phyloP scores from a whole-genome alignment of 2,329 filamentous ascomycete species.

The Cladosporium colombiae region DNA sequence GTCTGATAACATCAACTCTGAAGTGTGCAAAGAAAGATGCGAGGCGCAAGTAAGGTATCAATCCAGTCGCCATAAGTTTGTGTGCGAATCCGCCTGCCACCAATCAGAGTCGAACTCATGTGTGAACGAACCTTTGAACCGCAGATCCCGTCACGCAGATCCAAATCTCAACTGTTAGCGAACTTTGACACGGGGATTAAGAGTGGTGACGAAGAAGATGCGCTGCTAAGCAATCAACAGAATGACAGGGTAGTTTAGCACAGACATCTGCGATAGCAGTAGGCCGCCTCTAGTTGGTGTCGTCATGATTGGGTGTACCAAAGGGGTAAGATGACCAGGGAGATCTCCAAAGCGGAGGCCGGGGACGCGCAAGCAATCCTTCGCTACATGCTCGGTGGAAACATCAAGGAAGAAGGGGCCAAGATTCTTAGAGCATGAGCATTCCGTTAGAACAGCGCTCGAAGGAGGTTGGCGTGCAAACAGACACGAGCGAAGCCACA shows the following conservation, averaged over 20 bases:
- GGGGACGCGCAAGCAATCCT: slow-evolving; percentile 15
- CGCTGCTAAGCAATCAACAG: background rate
- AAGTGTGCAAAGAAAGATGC: background rate
- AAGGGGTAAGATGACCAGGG: background rate
- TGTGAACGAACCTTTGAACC: background rate
- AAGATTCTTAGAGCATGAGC: background rate
- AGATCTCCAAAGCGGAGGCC: background rate
- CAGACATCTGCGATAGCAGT: background rate
- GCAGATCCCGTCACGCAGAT: background rate
- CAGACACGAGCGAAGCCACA: background rate
- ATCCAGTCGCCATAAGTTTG: no score
- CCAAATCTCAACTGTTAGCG: background rate
- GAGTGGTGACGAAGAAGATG: background rate
- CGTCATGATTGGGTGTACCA: background rate
- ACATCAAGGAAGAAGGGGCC: background rate
- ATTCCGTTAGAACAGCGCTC: background rate
- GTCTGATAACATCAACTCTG: no score
- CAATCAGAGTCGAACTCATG: background rate
- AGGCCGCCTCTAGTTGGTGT: background rate
- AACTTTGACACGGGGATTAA: background rate
- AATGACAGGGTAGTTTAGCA: background rate
- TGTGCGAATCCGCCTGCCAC: background rate
- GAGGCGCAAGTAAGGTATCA: no score
- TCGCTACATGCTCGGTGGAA: background rate
- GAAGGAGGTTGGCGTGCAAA: background rate